Conservation (phyloP, 441 rosid species). For the Adansonia gregorii region DNA sequence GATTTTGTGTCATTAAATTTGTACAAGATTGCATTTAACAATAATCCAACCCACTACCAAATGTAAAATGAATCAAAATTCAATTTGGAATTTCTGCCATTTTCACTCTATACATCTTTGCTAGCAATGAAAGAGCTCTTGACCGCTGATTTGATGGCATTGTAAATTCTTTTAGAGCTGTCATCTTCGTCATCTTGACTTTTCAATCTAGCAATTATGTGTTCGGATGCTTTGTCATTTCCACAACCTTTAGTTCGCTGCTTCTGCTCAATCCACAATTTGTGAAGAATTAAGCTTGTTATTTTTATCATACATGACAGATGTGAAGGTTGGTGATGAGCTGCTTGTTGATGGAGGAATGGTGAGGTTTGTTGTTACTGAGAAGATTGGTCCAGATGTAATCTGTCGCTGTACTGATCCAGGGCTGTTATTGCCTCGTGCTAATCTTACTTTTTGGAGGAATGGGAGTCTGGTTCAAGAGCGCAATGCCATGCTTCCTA, state of each 20-base stretch:
- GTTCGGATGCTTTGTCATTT: neutral
- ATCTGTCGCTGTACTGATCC: conserved; percentile 49
- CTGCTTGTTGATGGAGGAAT: conserved; percentile 57
- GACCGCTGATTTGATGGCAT: neutral
- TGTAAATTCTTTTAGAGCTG: neutral
- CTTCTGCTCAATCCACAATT: neutral
- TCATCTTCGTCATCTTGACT: neutral
- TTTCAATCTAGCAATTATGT: neutral
- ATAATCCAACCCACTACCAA: neutral
- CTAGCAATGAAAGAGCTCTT: neutral
- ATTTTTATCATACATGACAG: conserved; percentile 29
- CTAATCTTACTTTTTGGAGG: conserved; percentile 55
- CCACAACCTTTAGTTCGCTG: neutral
- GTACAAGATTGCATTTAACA: neutral
- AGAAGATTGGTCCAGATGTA: conserved; percentile 56
- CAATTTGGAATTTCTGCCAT: neutral
- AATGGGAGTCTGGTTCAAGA: conserved; percentile 50
- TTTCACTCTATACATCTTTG: neutral
- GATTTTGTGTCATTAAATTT: neutral
- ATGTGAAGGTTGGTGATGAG: conserved; percentile 50
- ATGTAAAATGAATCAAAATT: neutral
- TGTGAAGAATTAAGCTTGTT: conserved; percentile 15
- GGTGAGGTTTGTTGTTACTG: conserved; percentile 50
- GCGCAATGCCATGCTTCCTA: conserved; percentile 56
- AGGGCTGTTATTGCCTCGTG: conserved; percentile 52